Evolutionary conservation across 805 yeast species (phyloP).

Genomic region (Saccharomyces paradoxus): DNA sequence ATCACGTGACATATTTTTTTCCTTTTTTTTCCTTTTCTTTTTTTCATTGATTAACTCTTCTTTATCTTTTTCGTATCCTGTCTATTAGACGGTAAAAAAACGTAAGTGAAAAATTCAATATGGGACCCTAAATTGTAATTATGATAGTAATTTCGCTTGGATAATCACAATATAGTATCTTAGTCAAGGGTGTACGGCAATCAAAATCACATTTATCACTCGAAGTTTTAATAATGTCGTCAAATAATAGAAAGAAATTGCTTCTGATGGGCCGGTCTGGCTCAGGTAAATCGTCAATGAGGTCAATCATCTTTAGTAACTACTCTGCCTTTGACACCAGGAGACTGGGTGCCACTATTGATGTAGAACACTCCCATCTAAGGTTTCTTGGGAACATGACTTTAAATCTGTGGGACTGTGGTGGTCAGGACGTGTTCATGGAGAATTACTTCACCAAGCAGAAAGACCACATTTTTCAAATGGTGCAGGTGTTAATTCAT

Average conservation of each 20-base stretch:
- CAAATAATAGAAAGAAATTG: slow-evolving; percentile 48
- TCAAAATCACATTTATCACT: too few species aligned
- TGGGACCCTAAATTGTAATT: not conserved
- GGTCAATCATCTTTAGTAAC: slow-evolving; percentile 90
- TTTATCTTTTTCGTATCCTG: not conserved
- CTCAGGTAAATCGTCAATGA: slow-evolving; percentile 95
- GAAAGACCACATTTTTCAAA: slow-evolving; percentile 84
- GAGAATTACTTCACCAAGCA: slow-evolving; percentile 86
- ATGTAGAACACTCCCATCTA: slow-evolving; percentile 94
- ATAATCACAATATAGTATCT: not conserved
- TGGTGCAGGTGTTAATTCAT: slow-evolving; percentile 91
- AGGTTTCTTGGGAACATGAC: slow-evolving; percentile 93
- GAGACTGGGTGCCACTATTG: slow-evolving; percentile 92
- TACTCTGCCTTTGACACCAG: slow-evolving; percentile 96
- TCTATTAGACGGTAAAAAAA: not conserved
- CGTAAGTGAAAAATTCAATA: not conserved
- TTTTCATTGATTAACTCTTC: not conserved
- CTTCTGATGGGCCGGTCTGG: slow-evolving; percentile 87
- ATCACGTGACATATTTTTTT: not conserved
- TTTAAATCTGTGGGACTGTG: slow-evolving; percentile 94
- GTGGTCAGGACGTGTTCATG: slow-evolving; percentile 95
- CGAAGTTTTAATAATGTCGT: slow-evolving; percentile 5
- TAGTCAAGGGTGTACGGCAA: not conserved
- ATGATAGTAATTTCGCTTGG: not conserved
- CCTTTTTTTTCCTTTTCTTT: too few species aligned